Base-by-base conservation (phyloP, 345 rosid species). In the Mangifera indica region DNA sequence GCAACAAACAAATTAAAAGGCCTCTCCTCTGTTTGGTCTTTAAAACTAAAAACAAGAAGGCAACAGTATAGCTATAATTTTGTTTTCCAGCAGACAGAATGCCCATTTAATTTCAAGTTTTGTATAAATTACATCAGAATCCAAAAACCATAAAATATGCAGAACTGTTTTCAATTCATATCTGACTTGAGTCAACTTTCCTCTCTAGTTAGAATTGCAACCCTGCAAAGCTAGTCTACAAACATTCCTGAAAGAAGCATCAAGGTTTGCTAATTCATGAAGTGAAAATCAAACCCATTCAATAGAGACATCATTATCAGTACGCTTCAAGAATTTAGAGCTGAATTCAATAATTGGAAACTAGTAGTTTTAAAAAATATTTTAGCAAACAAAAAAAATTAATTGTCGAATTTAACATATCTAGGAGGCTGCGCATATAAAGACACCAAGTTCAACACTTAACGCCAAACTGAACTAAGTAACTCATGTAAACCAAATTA, bases 391-490 rank as follows among this genome's bases (percentile, higher is more conserved):
- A 20, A 17, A 63, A 63, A 20, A 34, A 29, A 21, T 15, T 44
- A 42, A 10, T n/a, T 17, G 6, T n/a, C 12, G 11, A 13, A 45
- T 63, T 44, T 44, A 44, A 44, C 53, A 63, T 42, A 18, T 12
- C 8, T 6, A 63, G 3, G 67, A 8, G 9, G 20, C 21, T 18
- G 6, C 7, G 37, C 25, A 24, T 24, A 44, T 21, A 20, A 21
- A 44, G 67, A 26, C 52, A 42, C 66, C 49, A 20, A 42, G 67
- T n/a, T 63, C 67, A 21, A 44, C 52, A 44, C 52, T 22, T n/a
- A 26, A 49, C 18, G n/a, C 53, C 53, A 3, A 17, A 29, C 32
- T 29, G 3, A 15, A 11, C 5, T 32, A 63, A 44, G 10, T 13
- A 20, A 5, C 5, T 63, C 22, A 63, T 63, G 18, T 37, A 10